A percentile compares a stretch with the other conserved stretches of the same genome.
phyloP scores from a whole-genome alignment of 2,329 filamentous ascomycete genomes.

The Tolypocladium pustulatum region DNA sequence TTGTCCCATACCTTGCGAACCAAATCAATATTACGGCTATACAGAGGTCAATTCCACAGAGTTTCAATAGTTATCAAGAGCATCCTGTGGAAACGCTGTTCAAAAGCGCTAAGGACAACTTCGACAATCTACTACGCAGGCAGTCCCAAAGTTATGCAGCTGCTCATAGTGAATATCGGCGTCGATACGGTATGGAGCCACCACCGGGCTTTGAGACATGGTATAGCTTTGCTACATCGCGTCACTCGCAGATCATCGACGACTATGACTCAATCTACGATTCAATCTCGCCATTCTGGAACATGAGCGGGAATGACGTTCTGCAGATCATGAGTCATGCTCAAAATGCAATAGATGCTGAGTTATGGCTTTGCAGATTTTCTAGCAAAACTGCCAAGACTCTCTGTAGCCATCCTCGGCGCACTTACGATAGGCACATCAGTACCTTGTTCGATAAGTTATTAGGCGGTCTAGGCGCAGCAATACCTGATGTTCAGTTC shows the following conservation, averaged over 20 bases:
- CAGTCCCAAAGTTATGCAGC: slow-evolving; percentile 27
- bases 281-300: slow-evolving; percentile 28
- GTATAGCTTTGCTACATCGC: slow-evolving; percentile 28
- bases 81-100: slow-evolving; percentile 22
- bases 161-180: slow-evolving; percentile 29
- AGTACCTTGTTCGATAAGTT: slow-evolving; percentile 19
- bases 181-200: slow-evolving; percentile 30
- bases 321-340: slow-evolving; percentile 12
- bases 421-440: slow-evolving; percentile 23
- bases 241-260: slow-evolving; percentile 35
- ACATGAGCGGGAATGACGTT: slow-evolving; percentile 24
- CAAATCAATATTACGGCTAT: slow-evolving; percentile 18
- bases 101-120: slow-evolving; percentile 15
- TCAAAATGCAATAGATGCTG: slow-evolving; percentile 12
- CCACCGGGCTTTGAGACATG: slow-evolving; percentile 35
- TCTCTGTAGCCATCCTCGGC: slow-evolving; percentile 21
- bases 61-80: slow-evolving; percentile 16
- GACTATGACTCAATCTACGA: slow-evolving; percentile 35
- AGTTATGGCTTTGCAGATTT: slow-evolving; percentile 28
- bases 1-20: slow-evolving; percentile 21
- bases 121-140: slow-evolving; percentile 17
- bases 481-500: slow-evolving; percentile 27
- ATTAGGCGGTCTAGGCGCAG: slow-evolving; percentile 10
- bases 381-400: slow-evolving; percentile 13
- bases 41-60: slow-evolving; percentile 5